These are phyloP conservation scores for Stagonosporopsis rhizophila DNA, from an alignment of 2,329 filamentous ascomycete species.

Conservation along the genomic window DNA sequence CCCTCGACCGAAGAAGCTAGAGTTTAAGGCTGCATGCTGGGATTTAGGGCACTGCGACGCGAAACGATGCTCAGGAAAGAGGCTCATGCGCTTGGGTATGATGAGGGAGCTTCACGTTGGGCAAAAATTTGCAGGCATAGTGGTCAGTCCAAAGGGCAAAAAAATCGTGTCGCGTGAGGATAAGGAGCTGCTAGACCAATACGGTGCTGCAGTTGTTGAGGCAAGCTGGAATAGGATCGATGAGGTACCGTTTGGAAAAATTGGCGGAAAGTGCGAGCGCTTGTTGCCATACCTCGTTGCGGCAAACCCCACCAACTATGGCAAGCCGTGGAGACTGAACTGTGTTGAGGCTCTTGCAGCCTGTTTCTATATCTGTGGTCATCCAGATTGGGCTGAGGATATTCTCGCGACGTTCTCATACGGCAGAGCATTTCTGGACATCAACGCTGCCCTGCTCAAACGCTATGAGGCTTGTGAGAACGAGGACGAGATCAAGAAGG, in stretches of 20 bases:
- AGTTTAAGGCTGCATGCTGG: slow-evolving; percentile 97
- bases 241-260: slow-evolving; percentile 88
- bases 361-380: slow-evolving; percentile 91
- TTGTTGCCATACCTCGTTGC: slow-evolving; percentile 88
- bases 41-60: slow-evolving; percentile 97
- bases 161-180: slow-evolving; percentile 84
- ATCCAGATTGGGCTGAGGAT: slow-evolving; percentile 86
- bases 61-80: slow-evolving; percentile 94
- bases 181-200: slow-evolving; percentile 78
- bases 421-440: slow-evolving; percentile 85
- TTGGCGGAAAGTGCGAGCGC: slow-evolving; percentile 92
- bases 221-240: slow-evolving; percentile 94
- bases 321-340: slow-evolving; percentile 91
- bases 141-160: slow-evolving; percentile 95
- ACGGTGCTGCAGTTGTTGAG: slow-evolving; percentile 94
- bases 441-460: slow-evolving; percentile 83
- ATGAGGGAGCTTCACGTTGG: slow-evolving; percentile 94
- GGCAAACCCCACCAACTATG: slow-evolving; percentile 97
- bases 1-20: slow-evolving; percentile 50
- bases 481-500: slow-evolving; percentile 81
- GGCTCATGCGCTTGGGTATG: slow-evolving; percentile 86
- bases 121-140: slow-evolving; percentile 88
- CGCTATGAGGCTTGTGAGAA: slow-evolving; percentile 84
- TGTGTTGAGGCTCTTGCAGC: slow-evolving; percentile 95
- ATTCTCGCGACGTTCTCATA: slow-evolving; percentile 87